Conservation (phyloP, 495 filamentous ascomycete genomes). For the Neurospora hispaniola region DNA sequence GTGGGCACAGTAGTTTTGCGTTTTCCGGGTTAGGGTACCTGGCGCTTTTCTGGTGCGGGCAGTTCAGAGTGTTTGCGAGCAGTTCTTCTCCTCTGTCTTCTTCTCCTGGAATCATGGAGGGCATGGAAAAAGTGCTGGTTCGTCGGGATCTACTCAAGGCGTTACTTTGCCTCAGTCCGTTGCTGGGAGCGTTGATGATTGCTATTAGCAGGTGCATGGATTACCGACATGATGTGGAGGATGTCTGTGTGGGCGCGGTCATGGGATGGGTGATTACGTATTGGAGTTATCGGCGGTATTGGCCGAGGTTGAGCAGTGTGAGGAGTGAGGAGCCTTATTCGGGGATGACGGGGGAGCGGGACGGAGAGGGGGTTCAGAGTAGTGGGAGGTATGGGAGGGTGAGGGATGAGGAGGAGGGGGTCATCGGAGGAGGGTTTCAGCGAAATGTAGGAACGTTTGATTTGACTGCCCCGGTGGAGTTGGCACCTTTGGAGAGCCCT, state of each 20-base stretch:
- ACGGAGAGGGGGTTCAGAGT: slow-evolving; percentile 3
- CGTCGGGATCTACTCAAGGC: slow-evolving; percentile 49
- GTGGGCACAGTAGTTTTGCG: slow-evolving; percentile 76
- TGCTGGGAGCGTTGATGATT: slow-evolving; percentile 75
- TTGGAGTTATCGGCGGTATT: slow-evolving; percentile 69
- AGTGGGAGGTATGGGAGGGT: slow-evolving; percentile 16
- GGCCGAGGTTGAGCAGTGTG: slow-evolving; percentile 37
- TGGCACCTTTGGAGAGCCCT: slow-evolving; percentile 6
- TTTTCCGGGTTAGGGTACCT: slow-evolving; percentile 82
- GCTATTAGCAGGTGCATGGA: slow-evolving; percentile 87
- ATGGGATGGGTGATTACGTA: slow-evolving; percentile 66
- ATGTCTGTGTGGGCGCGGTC: slow-evolving; percentile 67
- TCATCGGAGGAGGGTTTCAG: not conserved
- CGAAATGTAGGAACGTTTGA: slow-evolving; percentile 20
- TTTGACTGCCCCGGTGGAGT: slow-evolving; percentile 1
- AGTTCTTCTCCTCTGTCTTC: too few species aligned
- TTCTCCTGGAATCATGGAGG: not conserved
- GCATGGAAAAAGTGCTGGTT: slow-evolving; percentile 14
- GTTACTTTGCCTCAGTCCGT: slow-evolving; percentile 55
- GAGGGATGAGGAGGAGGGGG: slow-evolving; percentile 25
- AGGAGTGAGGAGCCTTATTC: slow-evolving; percentile 43
- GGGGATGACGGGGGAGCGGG: slow-evolving; percentile 8
- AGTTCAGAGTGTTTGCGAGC: slow-evolving; percentile 24
- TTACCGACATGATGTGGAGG: slow-evolving; percentile 90
- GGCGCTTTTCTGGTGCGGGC: slow-evolving; percentile 65